A percentile compares a stretch with the other conserved stretches of the same genome.
These are phyloP conservation scores for Geotrichum cucujoidarum DNA, from an alignment of 1,139 yeast species.

Conservation along the genomic window DNA sequence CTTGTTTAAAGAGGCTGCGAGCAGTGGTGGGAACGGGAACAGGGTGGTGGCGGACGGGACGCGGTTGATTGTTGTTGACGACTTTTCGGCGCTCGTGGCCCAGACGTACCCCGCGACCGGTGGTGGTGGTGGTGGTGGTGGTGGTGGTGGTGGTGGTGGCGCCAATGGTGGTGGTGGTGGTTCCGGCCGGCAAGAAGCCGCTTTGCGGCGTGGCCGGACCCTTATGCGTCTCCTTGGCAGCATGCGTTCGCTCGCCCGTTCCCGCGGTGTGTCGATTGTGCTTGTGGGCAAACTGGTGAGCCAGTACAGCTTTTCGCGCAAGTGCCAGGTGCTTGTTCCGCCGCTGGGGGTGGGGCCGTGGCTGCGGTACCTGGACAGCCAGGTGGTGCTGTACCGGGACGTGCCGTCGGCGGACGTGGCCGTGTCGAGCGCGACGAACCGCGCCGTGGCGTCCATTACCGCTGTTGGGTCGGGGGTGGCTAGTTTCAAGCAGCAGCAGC, in stretches of 20 bases:
- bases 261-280: not conserved
- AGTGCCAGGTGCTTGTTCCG: conserved; percentile 18
- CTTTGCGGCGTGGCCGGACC: conserved; percentile 4
- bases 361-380: conserved; percentile 18
- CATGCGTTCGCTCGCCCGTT: conserved; percentile 1
- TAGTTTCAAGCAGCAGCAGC: not conserved
- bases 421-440: not conserved
- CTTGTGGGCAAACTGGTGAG: conserved; percentile 2
- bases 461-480: too few species aligned
- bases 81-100: conserved; percentile 5
- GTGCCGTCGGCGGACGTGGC: conserved; percentile 1
- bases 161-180: too few species aligned
- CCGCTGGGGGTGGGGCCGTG: conserved; percentile 23
- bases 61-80: conserved; percentile 14
- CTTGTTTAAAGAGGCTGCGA: conserved; percentile 1
- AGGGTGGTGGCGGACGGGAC: conserved; percentile 7
- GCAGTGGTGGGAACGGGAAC: not conserved
- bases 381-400: conserved; percentile 22
- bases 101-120: conserved; percentile 2
- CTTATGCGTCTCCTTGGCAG: not conserved
- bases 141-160: too few species aligned
- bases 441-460: not conserved
- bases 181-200: too few species aligned
- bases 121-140: too few species aligned
- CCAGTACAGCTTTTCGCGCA: conserved; percentile 5